Percentiles rank a stretch among this genome's conserved stretches.
These are phyloP conservation scores for Acacia acuminata DNA, from an alignment of 306 rosid genomes.

Conservation along the genomic window DNA sequence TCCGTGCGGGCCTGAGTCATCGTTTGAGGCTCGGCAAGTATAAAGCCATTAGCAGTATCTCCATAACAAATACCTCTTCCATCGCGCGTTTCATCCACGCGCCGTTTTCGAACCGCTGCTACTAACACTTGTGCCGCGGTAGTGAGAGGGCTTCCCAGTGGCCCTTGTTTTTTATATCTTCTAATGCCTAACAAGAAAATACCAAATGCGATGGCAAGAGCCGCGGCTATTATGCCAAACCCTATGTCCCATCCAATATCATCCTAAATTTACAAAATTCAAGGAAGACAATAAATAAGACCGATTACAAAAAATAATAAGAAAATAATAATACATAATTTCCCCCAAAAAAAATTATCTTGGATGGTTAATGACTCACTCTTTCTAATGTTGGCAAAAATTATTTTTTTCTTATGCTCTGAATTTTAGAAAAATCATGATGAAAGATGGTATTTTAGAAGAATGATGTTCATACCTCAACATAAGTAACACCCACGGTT, in stretches of 20 bases:
- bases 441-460: too few relatives aligned
- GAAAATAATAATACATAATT: too few relatives aligned
- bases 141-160: not conserved
- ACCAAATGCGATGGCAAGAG: not conserved
- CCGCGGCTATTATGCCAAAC: not conserved
- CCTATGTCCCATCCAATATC: not conserved
- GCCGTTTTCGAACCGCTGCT: not conserved
- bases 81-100: not conserved
- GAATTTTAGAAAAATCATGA: too few relatives aligned
- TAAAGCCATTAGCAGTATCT: not conserved
- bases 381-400: too few relatives aligned
- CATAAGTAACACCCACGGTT: constrained; percentile 46
- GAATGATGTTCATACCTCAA: constrained; percentile 47
- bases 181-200: not conserved
- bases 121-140: not conserved
- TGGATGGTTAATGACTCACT: too few relatives aligned
- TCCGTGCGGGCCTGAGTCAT: not conserved
- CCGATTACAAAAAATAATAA: too few relatives aligned
- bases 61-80: not conserved
- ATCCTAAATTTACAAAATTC: not conserved
- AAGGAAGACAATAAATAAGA: too few relatives aligned
- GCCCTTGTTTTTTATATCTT: not conserved
- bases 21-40: not conserved
- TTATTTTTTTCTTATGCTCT: too few relatives aligned
- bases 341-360: too few relatives aligned